Base-by-base conservation (phyloP, 805 yeast species). In the Spathaspora arborariae region DNA sequence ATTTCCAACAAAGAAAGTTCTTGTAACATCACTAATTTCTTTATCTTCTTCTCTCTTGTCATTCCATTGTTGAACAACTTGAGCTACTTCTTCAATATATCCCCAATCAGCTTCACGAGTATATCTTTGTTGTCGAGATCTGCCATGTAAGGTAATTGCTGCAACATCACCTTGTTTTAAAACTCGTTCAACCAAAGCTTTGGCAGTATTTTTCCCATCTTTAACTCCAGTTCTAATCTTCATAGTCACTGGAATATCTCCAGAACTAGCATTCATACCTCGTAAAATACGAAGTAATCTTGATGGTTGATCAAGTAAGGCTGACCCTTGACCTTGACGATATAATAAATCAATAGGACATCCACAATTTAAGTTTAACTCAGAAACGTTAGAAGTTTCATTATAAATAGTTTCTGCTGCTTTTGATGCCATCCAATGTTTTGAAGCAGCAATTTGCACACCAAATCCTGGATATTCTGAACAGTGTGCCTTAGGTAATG, bases 311-410 rank as follows among this genome's bases (percentile, higher is more conserved):
- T 90, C 97, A 75, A 94, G 70, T 45, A 94, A 75, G 0, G 96
- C 98, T 33, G 95, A 83, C 2, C 99, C 99, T 51, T 96, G 95
- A 36, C 99, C 99, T 61, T 87, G 89, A 55, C 92, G 80, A 65
- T 84, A 94, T n/a, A 94, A 72, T 56, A 94, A 75, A 62, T 95
- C 99, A 55, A 94, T 94, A 13, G 99, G 99, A 65, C 99, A 94
- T 2, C 99, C 99, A 60, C 96, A 85, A 67, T 94, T 94, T 58
- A 94, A 76, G 62, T 94, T 94, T 53, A 94, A 72, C 60, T 94
- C 98, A 24, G 85, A 78, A n/a, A 86, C 80, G 47, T 76, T 63
- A 11, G 81, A 70, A 19, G 85, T 76, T 44, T 79, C 76, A 47
- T 76, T 74, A 15, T 78, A 70, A 19, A 88, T 67, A 7, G 84